Evolutionary conservation across 106 monocot species (phyloP).

Genomic region (Gastrodia elata): DNA sequence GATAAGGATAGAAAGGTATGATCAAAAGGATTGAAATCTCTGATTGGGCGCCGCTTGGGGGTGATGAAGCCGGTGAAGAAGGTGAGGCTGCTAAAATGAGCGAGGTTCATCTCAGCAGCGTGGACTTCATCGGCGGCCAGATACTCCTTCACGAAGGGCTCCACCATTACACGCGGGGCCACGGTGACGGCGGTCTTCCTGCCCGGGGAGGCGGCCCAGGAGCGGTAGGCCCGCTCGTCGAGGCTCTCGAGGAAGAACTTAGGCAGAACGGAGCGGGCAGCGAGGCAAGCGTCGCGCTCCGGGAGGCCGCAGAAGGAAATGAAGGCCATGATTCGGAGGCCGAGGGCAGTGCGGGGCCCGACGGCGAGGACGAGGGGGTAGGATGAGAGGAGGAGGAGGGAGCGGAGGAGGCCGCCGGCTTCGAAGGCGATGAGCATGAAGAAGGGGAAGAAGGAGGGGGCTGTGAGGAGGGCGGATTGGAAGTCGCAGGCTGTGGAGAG

Average conservation of each 20-base stretch:
- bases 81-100: neutral
- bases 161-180: slow-evolving; percentile 62
- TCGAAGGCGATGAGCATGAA: slow-evolving; percentile 88
- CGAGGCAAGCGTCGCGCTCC: slow-evolving; percentile 24
- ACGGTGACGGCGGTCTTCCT: slow-evolving; percentile 27
- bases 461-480: slow-evolving; percentile 37
- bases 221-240: slow-evolving; percentile 30
- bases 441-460: slow-evolving; percentile 53
- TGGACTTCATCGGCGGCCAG: slow-evolving; percentile 27
- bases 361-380: slow-evolving; percentile 44
- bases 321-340: slow-evolving; percentile 49
- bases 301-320: slow-evolving; percentile 56
- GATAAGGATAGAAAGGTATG: slow-evolving; percentile 30
- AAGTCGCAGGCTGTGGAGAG: slow-evolving; percentile 32
- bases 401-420: slow-evolving; percentile 49
- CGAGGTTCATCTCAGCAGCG: slow-evolving; percentile 35
- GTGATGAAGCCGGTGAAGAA: slow-evolving; percentile 47
- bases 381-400: slow-evolving; percentile 38
- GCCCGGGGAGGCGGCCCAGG: slow-evolving; percentile 16
- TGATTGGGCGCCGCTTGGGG: slow-evolving; percentile 14
- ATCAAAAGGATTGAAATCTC: slow-evolving; percentile 21
- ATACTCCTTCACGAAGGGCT: slow-evolving; percentile 59
- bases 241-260: slow-evolving; percentile 65
- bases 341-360: slow-evolving; percentile 13
- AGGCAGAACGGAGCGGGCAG: slow-evolving; percentile 51